phyloP scores from a whole-genome alignment of 2,329 filamentous ascomycete species.

The Didymella pomorum region DNA sequence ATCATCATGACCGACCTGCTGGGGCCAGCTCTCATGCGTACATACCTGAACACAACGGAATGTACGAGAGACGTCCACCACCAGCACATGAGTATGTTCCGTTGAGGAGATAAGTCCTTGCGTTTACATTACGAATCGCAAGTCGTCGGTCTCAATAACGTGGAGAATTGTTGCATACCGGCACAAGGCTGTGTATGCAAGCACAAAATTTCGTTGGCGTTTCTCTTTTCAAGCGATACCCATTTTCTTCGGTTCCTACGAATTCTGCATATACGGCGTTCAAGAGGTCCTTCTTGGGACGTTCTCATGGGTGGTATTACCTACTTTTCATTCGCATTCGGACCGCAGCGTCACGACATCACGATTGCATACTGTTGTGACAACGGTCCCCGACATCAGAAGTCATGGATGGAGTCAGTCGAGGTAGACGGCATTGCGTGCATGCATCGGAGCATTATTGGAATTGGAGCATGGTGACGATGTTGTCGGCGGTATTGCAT shows the following conservation, averaged over 20 bases:
- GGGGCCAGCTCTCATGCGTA: conserved; percentile 10
- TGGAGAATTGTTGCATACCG: neutral
- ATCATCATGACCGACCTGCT: conserved; percentile 26
- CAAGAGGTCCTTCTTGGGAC: neutral
- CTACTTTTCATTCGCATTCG: neutral
- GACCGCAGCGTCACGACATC: neutral
- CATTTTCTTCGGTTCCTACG: conserved; percentile 29
- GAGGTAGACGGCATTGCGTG: neutral
- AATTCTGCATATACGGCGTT: conserved; percentile 14
- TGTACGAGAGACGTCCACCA: conserved; percentile 15
- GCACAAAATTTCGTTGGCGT: conserved; percentile 24
- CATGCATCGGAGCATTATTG: neutral
- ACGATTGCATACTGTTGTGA: neutral
- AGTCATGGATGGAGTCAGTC: neutral
- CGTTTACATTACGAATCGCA: neutral
- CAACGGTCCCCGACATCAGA: neutral
- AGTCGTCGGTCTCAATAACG: neutral
- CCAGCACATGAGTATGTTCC: conserved; percentile 26
- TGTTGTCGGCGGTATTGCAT: neutral
- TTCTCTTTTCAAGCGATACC: conserved; percentile 36
- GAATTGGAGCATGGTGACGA: neutral
- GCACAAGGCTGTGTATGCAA: conserved; percentile 8
- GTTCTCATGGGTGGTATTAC: neutral
- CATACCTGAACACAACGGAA: conserved; percentile 10
- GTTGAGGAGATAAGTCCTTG: conserved; percentile 23